Evolutionary conservation across 805 yeast genomes (phyloP).

Genomic region (Metschnikowia lochheadii): DNA sequence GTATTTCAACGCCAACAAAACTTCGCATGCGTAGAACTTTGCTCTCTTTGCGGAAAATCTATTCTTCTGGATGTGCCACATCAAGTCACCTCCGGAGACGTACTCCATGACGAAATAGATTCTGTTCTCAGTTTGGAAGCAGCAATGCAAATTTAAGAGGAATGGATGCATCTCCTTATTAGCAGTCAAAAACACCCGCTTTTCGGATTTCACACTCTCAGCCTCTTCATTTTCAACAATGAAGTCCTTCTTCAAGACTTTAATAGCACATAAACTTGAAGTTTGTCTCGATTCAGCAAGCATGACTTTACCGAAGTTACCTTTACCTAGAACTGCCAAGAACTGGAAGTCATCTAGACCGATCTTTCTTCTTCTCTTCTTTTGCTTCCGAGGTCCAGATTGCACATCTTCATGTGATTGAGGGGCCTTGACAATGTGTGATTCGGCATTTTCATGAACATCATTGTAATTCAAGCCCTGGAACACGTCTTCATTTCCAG

Average conservation of each 20-base stretch:
- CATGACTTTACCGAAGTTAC: conserved; percentile 98
- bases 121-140: conserved; percentile 97
- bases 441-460: conserved; percentile 4
- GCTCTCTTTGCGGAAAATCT: conserved; percentile 88
- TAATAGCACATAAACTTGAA: conserved; percentile 83
- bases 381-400: conserved; percentile 23
- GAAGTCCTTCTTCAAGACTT: conserved; percentile 93
- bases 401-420: neutral
- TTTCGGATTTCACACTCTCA: conserved; percentile 91
- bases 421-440: neutral
- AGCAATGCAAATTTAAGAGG: conserved; percentile 82
- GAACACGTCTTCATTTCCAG: conserved; percentile 8
- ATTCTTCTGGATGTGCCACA: conserved; percentile 98
- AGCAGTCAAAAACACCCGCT: conserved; percentile 81
- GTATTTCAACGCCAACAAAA: conserved; percentile 81
- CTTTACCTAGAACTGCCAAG: conserved; percentile 93
- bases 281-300: conserved; percentile 89
- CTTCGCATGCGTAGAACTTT: conserved; percentile 96
- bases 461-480: conserved; percentile 29
- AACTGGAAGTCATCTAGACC: conserved; percentile 95
- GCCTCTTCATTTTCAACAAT: conserved; percentile 95
- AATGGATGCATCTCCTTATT: conserved; percentile 91
- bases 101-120: conserved; percentile 98
- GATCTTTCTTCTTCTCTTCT: conserved; percentile 58
- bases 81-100: conserved; percentile 95